Conservation (phyloP, 164 flowering plant genomes). For the Nymphaea colorata region DNA sequence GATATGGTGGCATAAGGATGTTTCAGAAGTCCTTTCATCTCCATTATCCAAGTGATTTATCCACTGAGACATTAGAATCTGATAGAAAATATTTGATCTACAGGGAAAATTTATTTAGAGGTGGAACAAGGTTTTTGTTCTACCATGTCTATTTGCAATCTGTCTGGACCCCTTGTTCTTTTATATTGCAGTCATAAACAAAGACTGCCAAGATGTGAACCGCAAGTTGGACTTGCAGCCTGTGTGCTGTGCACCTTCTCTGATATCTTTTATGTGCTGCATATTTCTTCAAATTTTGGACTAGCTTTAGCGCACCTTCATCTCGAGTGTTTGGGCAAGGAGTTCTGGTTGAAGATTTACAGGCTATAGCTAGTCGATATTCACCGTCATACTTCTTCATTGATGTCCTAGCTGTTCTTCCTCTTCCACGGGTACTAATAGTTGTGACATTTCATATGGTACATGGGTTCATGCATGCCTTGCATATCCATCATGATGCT, state of each 20-base stretch:
- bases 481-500: too few relatives aligned
- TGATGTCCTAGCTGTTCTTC: constrained; percentile 88
- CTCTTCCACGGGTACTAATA: constrained; percentile 77
- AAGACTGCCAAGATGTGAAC: constrained; percentile 55
- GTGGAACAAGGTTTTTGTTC: constrained; percentile 87
- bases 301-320: constrained; percentile 85
- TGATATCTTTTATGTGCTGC: constrained; percentile 69
- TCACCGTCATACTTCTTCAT: constrained; percentile 56
- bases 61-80: constrained; percentile 23
- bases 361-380: constrained; percentile 69
- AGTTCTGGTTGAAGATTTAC: constrained; percentile 58
- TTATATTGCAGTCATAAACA: constrained; percentile 57
- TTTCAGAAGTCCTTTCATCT: constrained; percentile 25
- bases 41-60: constrained; percentile 15
- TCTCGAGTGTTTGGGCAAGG: constrained; percentile 97
- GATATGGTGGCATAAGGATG: constrained; percentile 36
- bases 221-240: constrained; percentile 47
- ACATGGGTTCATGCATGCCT: too few relatives aligned
- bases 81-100: constrained; percentile 58
- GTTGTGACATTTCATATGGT: too few relatives aligned
- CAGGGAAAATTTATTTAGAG: constrained; percentile 71
- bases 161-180: constrained; percentile 88
- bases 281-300: constrained; percentile 68
- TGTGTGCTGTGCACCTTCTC: constrained; percentile 70
- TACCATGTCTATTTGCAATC: constrained; percentile 69